Evolutionary conservation across 306 rosid species (phyloP).

Genomic region (Delonix regia): DNA sequence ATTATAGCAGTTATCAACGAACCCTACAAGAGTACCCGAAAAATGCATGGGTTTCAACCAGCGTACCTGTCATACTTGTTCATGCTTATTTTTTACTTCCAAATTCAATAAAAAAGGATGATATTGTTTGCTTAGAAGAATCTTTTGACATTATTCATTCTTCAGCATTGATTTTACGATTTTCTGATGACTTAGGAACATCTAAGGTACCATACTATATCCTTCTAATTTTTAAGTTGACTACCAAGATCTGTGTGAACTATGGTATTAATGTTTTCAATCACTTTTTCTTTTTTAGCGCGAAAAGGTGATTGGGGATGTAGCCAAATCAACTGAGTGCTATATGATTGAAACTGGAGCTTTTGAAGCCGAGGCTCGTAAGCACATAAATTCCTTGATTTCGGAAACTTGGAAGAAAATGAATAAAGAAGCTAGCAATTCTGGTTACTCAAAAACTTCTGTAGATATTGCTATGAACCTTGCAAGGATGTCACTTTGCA

Average conservation of each 20-base stretch:
- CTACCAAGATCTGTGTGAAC: not conserved
- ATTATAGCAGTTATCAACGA: not conserved
- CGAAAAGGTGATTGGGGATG: constrained; percentile 35
- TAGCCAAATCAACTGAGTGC: constrained; percentile 38
- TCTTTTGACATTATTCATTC: not conserved
- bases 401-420: constrained; percentile 29
- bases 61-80: not conserved
- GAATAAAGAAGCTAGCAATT: not conserved
- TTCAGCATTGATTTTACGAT: constrained; percentile 1
- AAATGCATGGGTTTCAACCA: not conserved
- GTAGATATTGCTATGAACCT: too few relatives aligned
- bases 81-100: not conserved
- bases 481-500: too few relatives aligned
- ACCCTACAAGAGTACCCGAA: not conserved
- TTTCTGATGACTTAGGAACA: constrained; percentile 20
- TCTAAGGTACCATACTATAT: not conserved
- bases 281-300: not conserved
- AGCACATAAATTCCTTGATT: constrained; percentile 15
- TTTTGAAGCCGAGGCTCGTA: constrained; percentile 26
- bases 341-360: constrained; percentile 43
- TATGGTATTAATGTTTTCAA: not conserved
- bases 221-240: not conserved
- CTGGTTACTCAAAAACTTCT: not conserved
- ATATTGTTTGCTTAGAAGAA: not conserved
- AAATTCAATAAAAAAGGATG: not conserved